phyloP scores from a whole-genome alignment of 495 filamentous ascomycete species.

The Thermothielavioides terrestris region DNA sequence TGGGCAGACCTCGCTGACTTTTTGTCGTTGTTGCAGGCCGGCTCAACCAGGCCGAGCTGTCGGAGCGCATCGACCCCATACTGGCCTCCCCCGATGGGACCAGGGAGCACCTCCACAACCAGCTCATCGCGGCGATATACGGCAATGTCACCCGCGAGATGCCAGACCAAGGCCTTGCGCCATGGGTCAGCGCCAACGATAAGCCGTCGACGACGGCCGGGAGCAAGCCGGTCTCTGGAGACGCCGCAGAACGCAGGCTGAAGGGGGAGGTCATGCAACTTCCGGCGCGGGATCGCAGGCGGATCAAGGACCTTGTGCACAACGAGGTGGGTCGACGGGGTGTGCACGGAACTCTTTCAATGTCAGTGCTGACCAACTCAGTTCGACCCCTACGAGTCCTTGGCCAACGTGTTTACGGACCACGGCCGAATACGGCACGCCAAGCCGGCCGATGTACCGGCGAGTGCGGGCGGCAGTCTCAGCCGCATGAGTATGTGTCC shows the following conservation, averaged over 20 bases:
- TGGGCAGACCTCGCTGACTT: slow-evolving; percentile 4
- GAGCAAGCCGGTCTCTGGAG: slow-evolving; percentile 71
- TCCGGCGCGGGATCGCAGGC: slow-evolving; percentile 71
- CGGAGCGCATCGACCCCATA: slow-evolving; percentile 60
- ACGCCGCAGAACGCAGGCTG: slow-evolving; percentile 81
- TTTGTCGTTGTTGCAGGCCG: slow-evolving; percentile 45
- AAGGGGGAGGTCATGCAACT: slow-evolving; percentile 95
- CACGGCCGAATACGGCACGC: slow-evolving; percentile 61
- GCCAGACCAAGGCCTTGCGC: slow-evolving; percentile 84
- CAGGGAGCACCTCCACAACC: slow-evolving; percentile 80
- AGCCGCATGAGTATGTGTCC: slow-evolving; percentile 73
- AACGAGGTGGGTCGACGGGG: slow-evolving; percentile 42
- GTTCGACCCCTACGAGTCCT: slow-evolving; percentile 57
- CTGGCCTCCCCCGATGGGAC: slow-evolving; percentile 61
- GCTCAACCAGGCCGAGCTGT: slow-evolving; percentile 77
- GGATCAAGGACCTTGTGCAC: slow-evolving; percentile 66
- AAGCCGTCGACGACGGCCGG: slow-evolving; percentile 70
- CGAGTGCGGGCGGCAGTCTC: slow-evolving; percentile 66
- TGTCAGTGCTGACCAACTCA: slow-evolving; percentile 25
- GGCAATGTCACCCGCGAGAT: slow-evolving; percentile 81
- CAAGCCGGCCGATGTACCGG: slow-evolving; percentile 63
- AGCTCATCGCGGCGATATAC: slow-evolving; percentile 75
- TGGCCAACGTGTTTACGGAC: slow-evolving; percentile 57
- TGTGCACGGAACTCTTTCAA: neutral
- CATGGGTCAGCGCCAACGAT: slow-evolving; percentile 93